Evolutionary conservation across 352 stramenopile genomes (phyloP), one percentile per base, ranked within the genome.

Genomic region (Phytophthora parvispora): DNA sequence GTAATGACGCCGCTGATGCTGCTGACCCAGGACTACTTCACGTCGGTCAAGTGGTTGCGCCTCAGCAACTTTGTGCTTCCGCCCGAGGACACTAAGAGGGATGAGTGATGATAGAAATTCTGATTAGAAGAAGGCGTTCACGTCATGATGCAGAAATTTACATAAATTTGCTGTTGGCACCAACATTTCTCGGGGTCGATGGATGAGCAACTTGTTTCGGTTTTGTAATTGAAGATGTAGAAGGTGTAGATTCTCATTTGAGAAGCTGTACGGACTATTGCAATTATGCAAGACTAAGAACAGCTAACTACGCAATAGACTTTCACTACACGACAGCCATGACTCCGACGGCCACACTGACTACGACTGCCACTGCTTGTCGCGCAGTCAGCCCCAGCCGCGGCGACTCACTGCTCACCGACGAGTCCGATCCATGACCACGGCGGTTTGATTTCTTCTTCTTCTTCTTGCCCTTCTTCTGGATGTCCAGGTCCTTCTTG

Each of bases 1-100:
- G 69, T 92, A 22, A 93, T 95, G 86, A 12, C 72, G 25, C 87
- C 87, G 45, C 69, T 95, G 38, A 83, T 86, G 49, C 51, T 93
- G 50, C 29, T 95, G 43, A 80, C 81, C 15, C 83, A 91, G 60
- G 87, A 95, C 75, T 91, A 91, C 45, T 77, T 75, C 29, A 64
- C 57, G 15, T 67, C 54, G 2, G 51, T 72, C 47, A 75, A 72
- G 45, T 74, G 70, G 68, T 53, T 93, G 69, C 81, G 81, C 54
- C 77, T 93, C 36, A 70, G 67, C 50, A 85, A 91, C 71, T 93
- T 93, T 71, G 81, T 93, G 9, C 61, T 87, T 15, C 75, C 70
- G 15, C 75, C 83, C 0, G 69, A 74, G 1, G 77, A 84, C n/a
- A 8, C 36, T 27, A 86, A 86, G 72, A 68, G 62, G 34, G 38